Conservation (phyloP, 495 filamentous ascomycete genomes). For the Glonium stellatum region DNA sequence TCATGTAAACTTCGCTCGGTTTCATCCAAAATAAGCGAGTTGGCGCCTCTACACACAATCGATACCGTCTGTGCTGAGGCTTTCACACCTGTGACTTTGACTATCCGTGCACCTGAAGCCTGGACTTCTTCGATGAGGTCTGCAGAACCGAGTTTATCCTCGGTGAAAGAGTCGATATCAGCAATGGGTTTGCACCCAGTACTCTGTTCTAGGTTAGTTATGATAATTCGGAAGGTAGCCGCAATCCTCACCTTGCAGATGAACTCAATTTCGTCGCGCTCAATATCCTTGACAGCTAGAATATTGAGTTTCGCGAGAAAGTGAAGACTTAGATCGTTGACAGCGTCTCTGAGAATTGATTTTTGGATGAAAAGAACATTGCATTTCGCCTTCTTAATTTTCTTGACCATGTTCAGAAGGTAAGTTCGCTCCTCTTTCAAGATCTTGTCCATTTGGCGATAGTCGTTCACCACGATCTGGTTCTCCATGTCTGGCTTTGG, state of each 20-base stretch:
- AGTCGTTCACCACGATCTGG: slow-evolving; percentile 97
- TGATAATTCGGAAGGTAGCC: not conserved
- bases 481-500: slow-evolving; percentile 99
- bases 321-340: slow-evolving; percentile 94
- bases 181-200: slow-evolving; percentile 98
- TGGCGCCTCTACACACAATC: slow-evolving; percentile 89
- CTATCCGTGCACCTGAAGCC: slow-evolving; percentile 76
- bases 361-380: slow-evolving; percentile 98
- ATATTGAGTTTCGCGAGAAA: slow-evolving; percentile 97
- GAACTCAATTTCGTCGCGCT: slow-evolving; percentile 97
- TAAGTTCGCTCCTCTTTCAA: slow-evolving; percentile 98
- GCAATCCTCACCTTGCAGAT: slow-evolving; percentile 68
- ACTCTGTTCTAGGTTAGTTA: slow-evolving; percentile 38
- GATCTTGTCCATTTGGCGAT: slow-evolving; percentile 99
- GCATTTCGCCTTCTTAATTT: slow-evolving; percentile 99
- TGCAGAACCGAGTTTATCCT: slow-evolving; percentile 96
- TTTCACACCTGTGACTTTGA: slow-evolving; percentile 90
- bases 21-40: slow-evolving; percentile 89
- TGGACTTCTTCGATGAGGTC: slow-evolving; percentile 92
- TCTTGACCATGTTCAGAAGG: slow-evolving; percentile 97
- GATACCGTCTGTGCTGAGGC: slow-evolving; percentile 78
- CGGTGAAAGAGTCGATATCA: slow-evolving; percentile 96
- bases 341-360: slow-evolving; percentile 92
- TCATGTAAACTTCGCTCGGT: slow-evolving; percentile 94
- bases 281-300: slow-evolving; percentile 90